phyloP scores from a whole-genome alignment of 371 early-diverging fungal genomes.

The Mortierella sp. region DNA sequence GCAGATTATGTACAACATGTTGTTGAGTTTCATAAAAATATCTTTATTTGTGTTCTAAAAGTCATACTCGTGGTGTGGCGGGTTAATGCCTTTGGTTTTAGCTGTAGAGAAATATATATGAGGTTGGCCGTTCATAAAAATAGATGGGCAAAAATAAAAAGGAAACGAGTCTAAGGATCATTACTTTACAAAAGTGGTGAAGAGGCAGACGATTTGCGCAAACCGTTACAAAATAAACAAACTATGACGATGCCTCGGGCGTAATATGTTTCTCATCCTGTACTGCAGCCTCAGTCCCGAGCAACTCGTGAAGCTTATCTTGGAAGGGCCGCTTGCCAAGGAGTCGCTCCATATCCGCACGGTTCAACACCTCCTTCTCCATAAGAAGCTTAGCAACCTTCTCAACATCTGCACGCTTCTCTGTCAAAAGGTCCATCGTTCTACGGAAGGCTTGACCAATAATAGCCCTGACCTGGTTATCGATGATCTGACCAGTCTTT shows the following conservation, averaged over 20 bases:
- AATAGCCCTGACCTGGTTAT: conserved; percentile 91
- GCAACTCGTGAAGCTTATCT: conserved; percentile 67
- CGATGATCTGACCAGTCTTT: conserved; percentile 94
- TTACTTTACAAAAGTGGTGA: conserved; percentile 16
- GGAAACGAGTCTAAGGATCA: background rate
- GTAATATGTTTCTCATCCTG: conserved; percentile 48
- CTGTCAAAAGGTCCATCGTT: conserved; percentile 84
- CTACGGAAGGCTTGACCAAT: conserved; percentile 86
- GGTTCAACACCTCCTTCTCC: conserved; percentile 96
- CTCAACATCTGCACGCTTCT: conserved; percentile 88
- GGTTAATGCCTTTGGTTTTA: background rate
- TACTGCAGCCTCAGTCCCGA: conserved; percentile 46
- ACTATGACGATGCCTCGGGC: conserved; percentile 10
- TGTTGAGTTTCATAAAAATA: background rate
- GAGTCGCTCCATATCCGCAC: conserved; percentile 95
- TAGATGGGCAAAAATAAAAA: background rate
- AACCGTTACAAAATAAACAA: background rate
- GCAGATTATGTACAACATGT: background rate
- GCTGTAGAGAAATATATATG: background rate
- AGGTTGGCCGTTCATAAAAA: background rate
- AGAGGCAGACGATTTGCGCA: background rate
- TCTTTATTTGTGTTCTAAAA: background rate
- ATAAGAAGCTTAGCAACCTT: conserved; percentile 94
- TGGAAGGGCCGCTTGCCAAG: conserved; percentile 91
- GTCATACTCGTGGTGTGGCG: background rate